Base-by-base conservation (phyloP, 441 rosid species). In the Gossypium trilobum region DNA sequence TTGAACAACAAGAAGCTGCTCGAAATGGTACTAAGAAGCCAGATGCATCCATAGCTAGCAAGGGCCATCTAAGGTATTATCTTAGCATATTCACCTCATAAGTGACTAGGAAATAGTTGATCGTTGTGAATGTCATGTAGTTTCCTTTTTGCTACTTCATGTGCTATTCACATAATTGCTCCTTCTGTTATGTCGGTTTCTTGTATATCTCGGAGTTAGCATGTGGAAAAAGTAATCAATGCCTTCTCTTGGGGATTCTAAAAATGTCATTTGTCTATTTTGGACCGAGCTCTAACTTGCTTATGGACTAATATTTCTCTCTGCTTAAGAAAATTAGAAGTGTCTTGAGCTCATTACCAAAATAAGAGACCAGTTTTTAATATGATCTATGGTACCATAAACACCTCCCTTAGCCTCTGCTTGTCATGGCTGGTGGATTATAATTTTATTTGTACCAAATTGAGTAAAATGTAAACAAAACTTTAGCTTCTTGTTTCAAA, bases 1-100 rank as follows among this genome's bases (percentile, higher is more conserved):
- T 85, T 64, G 91, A 88, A 79, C 93, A 88, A 79, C 93, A 87
- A 79, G 93, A 88, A 84, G 89, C 93, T 77, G 88, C 93, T 63
- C 83, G 93, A 68, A 87, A 88, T 77, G 93, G 93, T 77, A 84
- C 91, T 68, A 83, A 82, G 69, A 88, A 88, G 85, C 93, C 89
- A 54, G 93, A 87, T 78, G 91, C 91, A 46, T 87, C 93, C 73
- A 88, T 88, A 75, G 93, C 93, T 84, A 84, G 93, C 83, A 88
- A 87, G 82, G 93, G 93, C 70, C 93, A 88, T 75, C 79, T 88
- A 69, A 88, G 93, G 93, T 88, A 78, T 61, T 62, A 67, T 59
- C 57, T 42, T 73, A 52, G 25, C 51, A 68, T 56, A 54, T 20
- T 56, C 57, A 54, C 50, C 63, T 14, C 20, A 42, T 7, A 54